Base-by-base conservation (phyloP, 176 grass and related monocot species). In the Thalia dealbata region DNA sequence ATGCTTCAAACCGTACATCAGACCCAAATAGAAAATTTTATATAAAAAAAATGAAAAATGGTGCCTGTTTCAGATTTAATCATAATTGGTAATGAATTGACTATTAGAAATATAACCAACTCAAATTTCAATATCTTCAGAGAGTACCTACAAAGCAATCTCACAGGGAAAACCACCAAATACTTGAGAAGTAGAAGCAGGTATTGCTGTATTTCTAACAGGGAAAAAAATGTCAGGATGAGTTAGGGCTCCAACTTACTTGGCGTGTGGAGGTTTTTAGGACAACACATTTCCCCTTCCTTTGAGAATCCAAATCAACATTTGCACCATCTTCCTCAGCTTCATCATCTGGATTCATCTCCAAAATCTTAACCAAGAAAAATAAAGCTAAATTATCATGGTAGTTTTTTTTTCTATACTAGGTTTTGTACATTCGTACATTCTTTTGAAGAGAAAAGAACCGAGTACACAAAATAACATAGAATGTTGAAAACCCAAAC, bases 301-400 rank as follows among this genome's bases (percentile, higher is more conserved):
- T 84, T 75, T 91, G 91, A 27, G 88, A 96, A 67, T 91, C 92
- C 41, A 91, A 72, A 81, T 91, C 92, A 65, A 96, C 85, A 73
- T 96, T 96, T 61, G 92, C 88, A 88, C 88, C 86, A 84, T 91
- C 88, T 75, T 89, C 92, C 52, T 91, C 84, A 56, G 86, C 88
- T 75, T 91, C 92, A 73, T 96, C 92, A 73, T 96, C 92, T 30
- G 92, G 88, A 77, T 96, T 96, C 81, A 96, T 96, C 52, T 96
- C 91, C 76, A 96, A 76, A 69, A 96, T 91, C 92, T 96, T n/a
- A 52, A 85, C 26, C 15, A 32, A 19, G 6, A 29, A 66, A 32
- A 64, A 38, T 38, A 38, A 14, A 10, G 0, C 13, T 30, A 52
- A 30, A 1, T 29, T 3, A 52, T 51, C 45, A 54, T 14, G 3